Percentiles rank a stretch among this genome's conserved stretches.
phyloP scores from a whole-genome alignment of 2,329 filamentous ascomycete genomes.

The Thyridium curvatum region DNA sequence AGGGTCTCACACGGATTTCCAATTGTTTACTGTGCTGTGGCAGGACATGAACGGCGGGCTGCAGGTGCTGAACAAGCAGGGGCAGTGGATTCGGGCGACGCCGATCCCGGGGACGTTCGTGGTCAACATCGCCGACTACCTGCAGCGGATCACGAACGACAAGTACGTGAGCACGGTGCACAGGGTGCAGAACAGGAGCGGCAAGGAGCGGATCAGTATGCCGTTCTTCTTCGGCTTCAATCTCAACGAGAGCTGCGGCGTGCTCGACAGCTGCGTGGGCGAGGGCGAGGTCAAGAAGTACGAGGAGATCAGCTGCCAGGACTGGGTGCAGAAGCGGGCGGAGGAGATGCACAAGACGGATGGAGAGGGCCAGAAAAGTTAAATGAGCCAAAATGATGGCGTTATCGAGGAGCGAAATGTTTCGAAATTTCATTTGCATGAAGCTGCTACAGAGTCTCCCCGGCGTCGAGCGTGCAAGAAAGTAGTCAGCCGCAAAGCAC shows the following conservation, averaged over 20 bases:
- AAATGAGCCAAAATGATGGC: too few species aligned
- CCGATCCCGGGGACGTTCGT: slow-evolving; percentile 40
- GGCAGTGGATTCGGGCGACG: slow-evolving; percentile 33
- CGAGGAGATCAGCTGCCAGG: slow-evolving; percentile 5
- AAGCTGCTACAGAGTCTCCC: too few species aligned
- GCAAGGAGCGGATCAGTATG: slow-evolving; percentile 41
- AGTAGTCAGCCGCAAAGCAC: too few species aligned
- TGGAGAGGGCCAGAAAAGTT: too few species aligned
- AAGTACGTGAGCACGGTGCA: slow-evolving; percentile 42
- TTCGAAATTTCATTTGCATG: too few species aligned
- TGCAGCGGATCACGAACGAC: slow-evolving; percentile 45
- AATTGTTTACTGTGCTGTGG: slow-evolving; percentile 44
- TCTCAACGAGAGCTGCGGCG: slow-evolving; percentile 26
- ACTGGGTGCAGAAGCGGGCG: slow-evolving; percentile 6
- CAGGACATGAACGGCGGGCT: slow-evolving; percentile 35
- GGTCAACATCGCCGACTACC: slow-evolving; percentile 46
- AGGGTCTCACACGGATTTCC: slow-evolving; percentile 47
- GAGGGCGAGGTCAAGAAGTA: slow-evolving; percentile 6
- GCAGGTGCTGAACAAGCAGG: slow-evolving; percentile 33
- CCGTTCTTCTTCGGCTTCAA: slow-evolving; percentile 50
- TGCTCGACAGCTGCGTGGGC: slow-evolving; percentile 6
- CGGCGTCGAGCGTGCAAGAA: too few species aligned
- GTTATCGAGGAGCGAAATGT: too few species aligned
- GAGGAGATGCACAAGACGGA: slow-evolving; percentile 3
- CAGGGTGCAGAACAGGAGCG: slow-evolving; percentile 36